Percentiles rank a stretch among this genome's conserved stretches.
Conservation (phyloP, 306 rosid genomes). For the Prinsepia uniflora region DNA sequence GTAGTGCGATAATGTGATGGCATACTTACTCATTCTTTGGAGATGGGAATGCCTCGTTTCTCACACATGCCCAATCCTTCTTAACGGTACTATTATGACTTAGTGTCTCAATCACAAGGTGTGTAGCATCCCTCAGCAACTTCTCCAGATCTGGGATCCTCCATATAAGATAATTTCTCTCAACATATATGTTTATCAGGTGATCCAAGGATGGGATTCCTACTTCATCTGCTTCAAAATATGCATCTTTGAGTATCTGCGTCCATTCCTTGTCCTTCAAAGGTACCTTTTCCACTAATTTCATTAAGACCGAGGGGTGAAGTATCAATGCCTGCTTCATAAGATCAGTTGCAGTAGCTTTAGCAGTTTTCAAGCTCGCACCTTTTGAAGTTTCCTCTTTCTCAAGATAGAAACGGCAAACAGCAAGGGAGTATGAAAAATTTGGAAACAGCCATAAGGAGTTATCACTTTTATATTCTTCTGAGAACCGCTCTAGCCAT, state of each 20-base stretch:
- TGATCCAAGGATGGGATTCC: slow-evolving; percentile 80
- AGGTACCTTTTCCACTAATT: slow-evolving; percentile 80
- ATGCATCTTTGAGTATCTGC: slow-evolving; percentile 48
- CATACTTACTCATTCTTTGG: slow-evolving; percentile 84
- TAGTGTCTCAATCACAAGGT: slow-evolving; percentile 55
- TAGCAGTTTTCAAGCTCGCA: slow-evolving; percentile 32
- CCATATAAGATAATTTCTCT: slow-evolving; percentile 84
- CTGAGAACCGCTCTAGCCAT: slow-evolving; percentile 87
- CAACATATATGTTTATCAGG: slow-evolving; percentile 72
- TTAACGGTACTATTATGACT: slow-evolving; percentile 54
- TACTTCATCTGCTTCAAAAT: slow-evolving; percentile 64
- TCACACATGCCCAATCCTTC: slow-evolving; percentile 84
- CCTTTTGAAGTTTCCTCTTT: slow-evolving; percentile 38
- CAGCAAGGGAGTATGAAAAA: slow-evolving; percentile 84
- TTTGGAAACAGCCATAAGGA: slow-evolving; percentile 91
- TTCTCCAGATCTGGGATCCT: slow-evolving; percentile 88
- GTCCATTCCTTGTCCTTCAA: slow-evolving; percentile 80
- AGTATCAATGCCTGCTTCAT: slow-evolving; percentile 98
- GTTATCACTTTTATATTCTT: slow-evolving; percentile 69
- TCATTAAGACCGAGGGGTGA: slow-evolving; percentile 78
- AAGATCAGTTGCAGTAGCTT: slow-evolving; percentile 67
- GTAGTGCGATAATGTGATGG: not conserved
- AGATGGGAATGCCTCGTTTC: slow-evolving; percentile 86
- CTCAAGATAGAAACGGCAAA: slow-evolving; percentile 80
- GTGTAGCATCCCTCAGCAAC: slow-evolving; percentile 62